Evolutionary conservation across 805 yeast species (phyloP), one percentile per base, ranked within the genome.

Genomic region (Clavispora carvajalis): DNA sequence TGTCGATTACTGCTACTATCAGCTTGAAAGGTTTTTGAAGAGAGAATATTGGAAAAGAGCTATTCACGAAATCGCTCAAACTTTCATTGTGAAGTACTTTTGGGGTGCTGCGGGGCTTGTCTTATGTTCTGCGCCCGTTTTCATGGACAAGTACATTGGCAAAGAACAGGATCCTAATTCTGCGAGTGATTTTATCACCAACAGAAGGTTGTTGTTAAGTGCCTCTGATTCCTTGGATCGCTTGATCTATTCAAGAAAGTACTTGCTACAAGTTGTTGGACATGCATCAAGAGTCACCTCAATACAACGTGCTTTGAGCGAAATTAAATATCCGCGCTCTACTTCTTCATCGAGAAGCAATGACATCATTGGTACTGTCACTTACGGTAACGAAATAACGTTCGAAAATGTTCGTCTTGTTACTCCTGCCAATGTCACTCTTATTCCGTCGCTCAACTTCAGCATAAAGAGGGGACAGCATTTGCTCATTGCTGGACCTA

Each of bases 31-130:
- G 45, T 91, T 89, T 61, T 73, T 82, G 49, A 78, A 84, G 53
- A 76, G 80, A 63, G 90, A 85, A 55, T 74, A 84, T 47, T 77
- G 85, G 63, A 81, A 85, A 51, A 73, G 82, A 65, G 82, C 91
- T 22, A 60, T 84, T 19, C 91, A 89, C 62, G 89, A 89, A 55
- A 76, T 86, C 50, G 85, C 91, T 2, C 93, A 91, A 50, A 86
- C 84, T 37, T 90, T 89, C 53, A 80, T 88, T 39, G 90, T 90
- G 46, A 90, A 90, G 64, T 90, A 90, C 62, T 78, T 88, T 36
- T 84, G 96, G 90, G 98, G 98, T 46, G 98, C 96, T 2, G 87
- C 93, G 23, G 98, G 98, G 9, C 72, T 90, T 44, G 77, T 82
- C 1, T 70, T 90, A 36, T 90, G 97, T 62, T 80, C 96, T 2